Evolutionary conservation across 345 rosid genomes (phyloP), one percentile per base, ranked within the genome.

Genomic region (Rubroshorea leprosula): DNA sequence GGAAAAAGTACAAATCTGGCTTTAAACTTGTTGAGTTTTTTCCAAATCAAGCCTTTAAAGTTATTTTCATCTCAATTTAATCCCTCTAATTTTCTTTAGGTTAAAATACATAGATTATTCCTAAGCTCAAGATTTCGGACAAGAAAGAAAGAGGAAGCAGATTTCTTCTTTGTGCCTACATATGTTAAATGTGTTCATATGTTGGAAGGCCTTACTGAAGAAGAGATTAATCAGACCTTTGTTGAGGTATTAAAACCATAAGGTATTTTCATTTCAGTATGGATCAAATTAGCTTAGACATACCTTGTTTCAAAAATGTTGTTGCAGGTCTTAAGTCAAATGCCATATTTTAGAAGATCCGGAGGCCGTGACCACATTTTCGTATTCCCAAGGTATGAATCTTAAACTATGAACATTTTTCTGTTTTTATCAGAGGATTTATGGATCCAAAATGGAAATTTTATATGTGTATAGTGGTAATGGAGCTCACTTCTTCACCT

Each of bases 331-430:
- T 75, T 86, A 56, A 84, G 91, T 48, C 96, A 85, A 75, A 86
- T 92, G 97, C 86, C 97, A 3, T 80, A 86, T 58, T 92, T 92
- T 48, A 80, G 97, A 65, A 69, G 82, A 50, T 89, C 99, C 0
- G 96, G 88, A 39, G 99, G 99, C 64, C 96, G 97, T 22, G 85
- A 92, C 67, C 99, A 92, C 76, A 62, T 92, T 46, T 86, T 92
- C 58, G 86, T 92, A 59, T 92, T 92, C 68, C 99, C 97, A 0
- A 92, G 99, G 98, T 89, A 72, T 57, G 19, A 1, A 6, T 66
- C 3, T 26, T 60, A 22, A 24, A 14, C 0, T 14, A 11, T 20
- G 11, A 10, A 2, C 6, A 2, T 49, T 5, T 49, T 20, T 21
- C 18, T 49, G 23, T 3, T 8, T 0, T 18, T 41, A 6, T 49